Base-by-base conservation (phyloP, 163 green algal genomes). In the Botryococcus braunii region DNA sequence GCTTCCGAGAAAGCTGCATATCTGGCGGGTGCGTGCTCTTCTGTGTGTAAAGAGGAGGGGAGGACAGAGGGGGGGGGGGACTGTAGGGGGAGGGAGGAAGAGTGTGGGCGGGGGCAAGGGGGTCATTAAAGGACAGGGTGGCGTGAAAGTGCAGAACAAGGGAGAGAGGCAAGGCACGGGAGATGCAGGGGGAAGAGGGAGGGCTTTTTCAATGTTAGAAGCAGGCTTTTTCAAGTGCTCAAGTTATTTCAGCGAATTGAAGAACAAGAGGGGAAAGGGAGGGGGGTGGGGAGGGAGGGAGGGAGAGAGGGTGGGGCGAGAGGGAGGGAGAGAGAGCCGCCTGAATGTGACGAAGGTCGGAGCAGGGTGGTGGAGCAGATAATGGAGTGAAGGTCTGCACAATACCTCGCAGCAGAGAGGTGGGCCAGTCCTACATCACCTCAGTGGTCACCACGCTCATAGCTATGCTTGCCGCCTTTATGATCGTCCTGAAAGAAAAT, bases 401-500 rank as follows among this genome's bases (percentile, higher is more conserved):
- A 3, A 90, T 97, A 50, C 88, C 88, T 0, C 76, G 91, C 36
- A 94, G 86, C 68, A 65, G 91, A 4, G 91, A 97, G 71, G 91
- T 97, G 1, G 90, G 90, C 0, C 91, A 97, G 76, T 88, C 80
- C 0, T 96, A 89, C 64, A 2, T 88, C 9, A 90, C 80, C 8
- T 89, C 76, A 34, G 72, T 92, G 0, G 79, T 70, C 35, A 93
- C 82, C 6, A 96, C 89, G 0, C 64, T 92, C 6, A 62, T 74
- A 7, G 83, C 89, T 0, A 66, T 88, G 25, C n/a, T 75, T 5
- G 74, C 72, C 31, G 79, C 87, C 0, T 64, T 84, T 3, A 5
- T 8, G 0, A 27, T 90, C 34, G 83, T 95, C 7, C 70, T 78
- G 11, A 36, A 57, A 21, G 65, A 78, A 7, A 5, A 27, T 13